Conservation (phyloP, 768 basidiomycete species). For the Leccinum barrowsii region DNA sequence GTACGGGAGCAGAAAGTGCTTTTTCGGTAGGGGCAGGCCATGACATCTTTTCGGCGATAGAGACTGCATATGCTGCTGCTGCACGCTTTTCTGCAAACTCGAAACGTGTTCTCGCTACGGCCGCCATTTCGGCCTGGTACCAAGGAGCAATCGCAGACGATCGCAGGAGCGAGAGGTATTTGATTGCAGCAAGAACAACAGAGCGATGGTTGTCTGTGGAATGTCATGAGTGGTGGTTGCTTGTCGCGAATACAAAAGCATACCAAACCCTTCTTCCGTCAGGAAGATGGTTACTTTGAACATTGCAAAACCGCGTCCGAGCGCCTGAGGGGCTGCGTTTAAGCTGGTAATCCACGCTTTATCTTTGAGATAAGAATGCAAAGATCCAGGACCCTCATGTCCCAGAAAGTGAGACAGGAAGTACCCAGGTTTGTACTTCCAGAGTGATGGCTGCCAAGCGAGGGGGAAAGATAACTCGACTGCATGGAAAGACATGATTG, state of each 20-base stretch:
- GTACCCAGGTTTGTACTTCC: slow-evolving; percentile 75
- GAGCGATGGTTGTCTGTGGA: slow-evolving; percentile 62
- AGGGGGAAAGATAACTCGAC: slow-evolving; percentile 82
- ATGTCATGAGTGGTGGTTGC: slow-evolving; percentile 2
- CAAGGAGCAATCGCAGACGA: slow-evolving; percentile 57
- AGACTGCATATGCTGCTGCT: slow-evolving; percentile 76
- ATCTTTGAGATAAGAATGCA: slow-evolving; percentile 85
- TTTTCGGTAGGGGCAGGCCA: slow-evolving; percentile 81
- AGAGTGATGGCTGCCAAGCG: slow-evolving; percentile 63
- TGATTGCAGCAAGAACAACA: slow-evolving; percentile 67
- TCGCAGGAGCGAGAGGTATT: slow-evolving; percentile 72
- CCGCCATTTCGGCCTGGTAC: slow-evolving; percentile 73
- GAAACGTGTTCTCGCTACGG: slow-evolving; percentile 72
- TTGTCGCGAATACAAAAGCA: slow-evolving; percentile 23
- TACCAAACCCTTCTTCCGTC: slow-evolving; percentile 84
- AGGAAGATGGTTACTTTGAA: slow-evolving; percentile 81
- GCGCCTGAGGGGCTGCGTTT: slow-evolving; percentile 61
- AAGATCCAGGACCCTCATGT: slow-evolving; percentile 90
- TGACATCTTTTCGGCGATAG: slow-evolving; percentile 69
- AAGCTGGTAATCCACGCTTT: slow-evolving; percentile 84
- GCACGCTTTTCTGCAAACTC: slow-evolving; percentile 82
- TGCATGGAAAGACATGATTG: slow-evolving; percentile 82
- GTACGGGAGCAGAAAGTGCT: slow-evolving; percentile 63
- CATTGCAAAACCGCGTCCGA: slow-evolving; percentile 83
- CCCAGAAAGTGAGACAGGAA: slow-evolving; percentile 83